A percentile compares a stretch with the other conserved stretches of the same genome.
Conservation (phyloP, 306 rosid genomes). For the Inga laurina region DNA sequence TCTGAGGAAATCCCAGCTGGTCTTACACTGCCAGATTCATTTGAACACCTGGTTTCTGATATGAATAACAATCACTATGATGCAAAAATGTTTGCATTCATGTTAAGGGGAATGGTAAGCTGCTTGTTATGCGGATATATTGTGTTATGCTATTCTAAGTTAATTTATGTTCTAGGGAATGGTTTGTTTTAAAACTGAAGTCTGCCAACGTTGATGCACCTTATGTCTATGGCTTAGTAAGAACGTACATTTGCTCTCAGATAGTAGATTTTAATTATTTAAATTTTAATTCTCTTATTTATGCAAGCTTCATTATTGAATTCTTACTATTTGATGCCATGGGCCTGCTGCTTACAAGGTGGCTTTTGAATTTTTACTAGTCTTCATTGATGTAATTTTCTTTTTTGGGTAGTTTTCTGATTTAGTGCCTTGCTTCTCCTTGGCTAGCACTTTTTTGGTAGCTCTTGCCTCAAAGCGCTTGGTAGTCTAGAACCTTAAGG, state of each 20-base stretch:
- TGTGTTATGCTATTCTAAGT: background rate
- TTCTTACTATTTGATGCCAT: background rate
- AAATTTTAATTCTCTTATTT: background rate
- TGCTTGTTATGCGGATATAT: slow-evolving; percentile 22
- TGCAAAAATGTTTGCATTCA: slow-evolving; percentile 79
- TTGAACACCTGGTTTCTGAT: slow-evolving; percentile 79
- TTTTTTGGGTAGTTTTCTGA: too few relatives aligned
- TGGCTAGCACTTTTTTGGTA: background rate
- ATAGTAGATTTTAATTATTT: background rate
- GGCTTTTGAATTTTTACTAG: background rate
- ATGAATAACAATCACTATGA: slow-evolving; percentile 85
- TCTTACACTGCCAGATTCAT: slow-evolving; percentile 79
- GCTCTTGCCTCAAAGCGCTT: background rate
- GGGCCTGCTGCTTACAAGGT: background rate
- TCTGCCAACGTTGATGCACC: slow-evolving; percentile 2
- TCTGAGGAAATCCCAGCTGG: slow-evolving; percentile 79
- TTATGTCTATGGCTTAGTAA: slow-evolving; percentile 5
- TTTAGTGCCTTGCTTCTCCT: too few relatives aligned
- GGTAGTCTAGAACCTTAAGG: background rate
- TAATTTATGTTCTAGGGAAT: slow-evolving; percentile 28
- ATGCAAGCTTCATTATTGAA: background rate
- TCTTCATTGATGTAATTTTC: too few relatives aligned
- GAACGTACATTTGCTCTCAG: background rate
- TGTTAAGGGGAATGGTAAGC: slow-evolving; percentile 91
- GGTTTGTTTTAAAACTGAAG: slow-evolving; percentile 24